A percentile compares a stretch with the other conserved stretches of the same genome.
Conservation (phyloP, 371 early-diverging fungal species). For the Apophysomyces variabilis region DNA sequence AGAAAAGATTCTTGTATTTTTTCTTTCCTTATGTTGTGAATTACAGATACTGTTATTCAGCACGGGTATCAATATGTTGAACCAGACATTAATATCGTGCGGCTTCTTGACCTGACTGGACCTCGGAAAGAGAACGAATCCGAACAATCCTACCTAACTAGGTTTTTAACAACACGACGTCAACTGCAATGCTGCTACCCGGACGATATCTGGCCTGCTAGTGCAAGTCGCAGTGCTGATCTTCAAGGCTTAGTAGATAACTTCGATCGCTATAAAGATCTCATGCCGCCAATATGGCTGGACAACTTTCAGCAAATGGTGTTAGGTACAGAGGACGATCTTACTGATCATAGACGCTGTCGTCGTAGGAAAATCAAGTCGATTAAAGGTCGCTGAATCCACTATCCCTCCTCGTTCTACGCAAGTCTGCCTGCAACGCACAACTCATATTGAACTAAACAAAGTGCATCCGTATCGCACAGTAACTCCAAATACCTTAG, state of each 20-base stretch:
- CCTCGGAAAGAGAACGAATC: conserved; percentile 22
- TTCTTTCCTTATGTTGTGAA: not conserved
- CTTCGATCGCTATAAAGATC: conserved; percentile 28
- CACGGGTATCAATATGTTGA: conserved; percentile 49
- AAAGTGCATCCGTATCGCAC: too few species aligned
- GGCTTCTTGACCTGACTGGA: conserved; percentile 37
- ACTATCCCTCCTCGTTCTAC: not conserved
- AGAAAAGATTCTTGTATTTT: not conserved
- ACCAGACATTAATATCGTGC: conserved; percentile 42
- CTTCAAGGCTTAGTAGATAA: conserved; percentile 29
- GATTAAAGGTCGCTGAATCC: not conserved
- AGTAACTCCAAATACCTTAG: too few species aligned
- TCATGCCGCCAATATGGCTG: conserved; percentile 15
- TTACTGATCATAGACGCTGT: not conserved
- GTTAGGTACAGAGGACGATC: not conserved
- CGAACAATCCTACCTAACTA: conserved; percentile 34
- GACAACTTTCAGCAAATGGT: conserved; percentile 13
- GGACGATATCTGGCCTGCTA: conserved; percentile 45
- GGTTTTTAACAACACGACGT: conserved; percentile 40
- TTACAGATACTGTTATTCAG: conserved; percentile 43
- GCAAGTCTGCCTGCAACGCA: too few species aligned
- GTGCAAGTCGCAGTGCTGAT: conserved; percentile 38
- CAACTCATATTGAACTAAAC: too few species aligned
- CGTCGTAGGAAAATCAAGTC: conserved; percentile 1
- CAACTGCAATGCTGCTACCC: conserved; percentile 47